phyloP scores from a whole-genome alignment of 1,284 basidiomycete genomes.

The Irpex rosettiformis region DNA sequence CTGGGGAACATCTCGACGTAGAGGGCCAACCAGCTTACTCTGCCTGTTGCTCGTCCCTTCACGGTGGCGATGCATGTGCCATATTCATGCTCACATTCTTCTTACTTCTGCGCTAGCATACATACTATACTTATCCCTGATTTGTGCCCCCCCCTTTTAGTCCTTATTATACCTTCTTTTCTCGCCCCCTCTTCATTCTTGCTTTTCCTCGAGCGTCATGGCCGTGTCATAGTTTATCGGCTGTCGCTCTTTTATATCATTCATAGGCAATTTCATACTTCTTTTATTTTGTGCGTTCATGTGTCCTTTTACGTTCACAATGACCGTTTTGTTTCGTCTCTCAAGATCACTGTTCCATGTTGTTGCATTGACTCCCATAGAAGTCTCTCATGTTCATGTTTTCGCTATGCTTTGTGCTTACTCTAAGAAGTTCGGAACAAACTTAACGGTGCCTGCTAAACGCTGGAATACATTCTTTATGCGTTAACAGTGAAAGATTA shows the following conservation, averaged over 20 bases:
- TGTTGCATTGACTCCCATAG: neutral
- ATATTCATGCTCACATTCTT: neutral
- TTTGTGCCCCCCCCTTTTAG: neutral
- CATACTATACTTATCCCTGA: neutral
- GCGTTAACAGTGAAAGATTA: too few relatives aligned
- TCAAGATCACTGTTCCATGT: neutral
- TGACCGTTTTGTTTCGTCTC: too few relatives aligned
- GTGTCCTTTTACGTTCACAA: too few relatives aligned
- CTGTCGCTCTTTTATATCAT: neutral
- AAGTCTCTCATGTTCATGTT: too few relatives aligned
- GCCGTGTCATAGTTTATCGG: neutral
- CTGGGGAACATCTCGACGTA: constrained; percentile 71
- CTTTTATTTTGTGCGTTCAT: neutral
- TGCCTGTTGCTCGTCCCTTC: constrained; percentile 5
- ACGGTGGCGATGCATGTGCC: neutral
- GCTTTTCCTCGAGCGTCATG: neutral
- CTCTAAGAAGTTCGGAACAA: neutral
- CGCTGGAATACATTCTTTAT: neutral
- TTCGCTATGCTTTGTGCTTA: neutral
- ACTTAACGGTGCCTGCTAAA: neutral
- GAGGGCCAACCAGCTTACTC: constrained; percentile 16
- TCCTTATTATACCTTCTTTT: neutral
- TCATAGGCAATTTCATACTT: neutral
- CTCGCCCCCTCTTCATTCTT: neutral
- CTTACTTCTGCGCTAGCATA: constrained; percentile 4